Base-by-base conservation (phyloP, 768 basidiomycete genomes). In the Naganishia onofrii region DNA sequence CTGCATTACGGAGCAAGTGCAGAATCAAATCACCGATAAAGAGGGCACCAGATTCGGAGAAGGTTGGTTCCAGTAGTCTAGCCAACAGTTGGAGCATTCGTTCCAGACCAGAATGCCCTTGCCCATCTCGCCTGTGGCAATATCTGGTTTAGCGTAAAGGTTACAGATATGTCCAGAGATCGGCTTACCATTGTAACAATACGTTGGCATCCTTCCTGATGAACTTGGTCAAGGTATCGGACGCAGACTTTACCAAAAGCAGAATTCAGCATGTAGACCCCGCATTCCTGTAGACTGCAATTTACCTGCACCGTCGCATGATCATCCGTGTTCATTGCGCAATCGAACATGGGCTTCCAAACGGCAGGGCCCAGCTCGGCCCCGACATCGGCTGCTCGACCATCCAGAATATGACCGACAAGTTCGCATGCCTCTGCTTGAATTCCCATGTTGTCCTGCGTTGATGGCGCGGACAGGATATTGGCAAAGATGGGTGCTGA, bases 1-100 rank as follows among this genome's bases (percentile, higher is more conserved):
- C 92, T 0, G 91, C 90, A 71, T 87, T 88, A 29, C 95, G 86
- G 58, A 99, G 84, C 29, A 98, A 84, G 75, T 97, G 93, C 73
- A 98, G 91, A 77, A 99, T 90, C 52, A 99, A 84, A 76, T 98
- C 95, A 23, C 96, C 96, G 56, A 97, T 89, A 65, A 90, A 89
- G 26, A 98, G 85, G 12, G 94, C 95, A 48, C 90, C 93, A 0
- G 93, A 90, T 80, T 99, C 96, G 71, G 93, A 90, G 72, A 90
- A 87, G 70, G 84, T 86, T 0, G 84, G 84, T 68, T 88, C 86
- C 31, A 99, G 83, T 54, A 91, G 85, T 71, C 86, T 87, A 31
- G 89, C 91, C 42, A 97, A 87, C 51, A 96, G 83, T 15, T 84
- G 84, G 55, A 97, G 84, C 19, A 90, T 85, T 70, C 88, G 84